These are phyloP conservation scores for Citrus reticulata DNA, from an alignment of 345 rosid genomes.

Conservation along the genomic window DNA sequence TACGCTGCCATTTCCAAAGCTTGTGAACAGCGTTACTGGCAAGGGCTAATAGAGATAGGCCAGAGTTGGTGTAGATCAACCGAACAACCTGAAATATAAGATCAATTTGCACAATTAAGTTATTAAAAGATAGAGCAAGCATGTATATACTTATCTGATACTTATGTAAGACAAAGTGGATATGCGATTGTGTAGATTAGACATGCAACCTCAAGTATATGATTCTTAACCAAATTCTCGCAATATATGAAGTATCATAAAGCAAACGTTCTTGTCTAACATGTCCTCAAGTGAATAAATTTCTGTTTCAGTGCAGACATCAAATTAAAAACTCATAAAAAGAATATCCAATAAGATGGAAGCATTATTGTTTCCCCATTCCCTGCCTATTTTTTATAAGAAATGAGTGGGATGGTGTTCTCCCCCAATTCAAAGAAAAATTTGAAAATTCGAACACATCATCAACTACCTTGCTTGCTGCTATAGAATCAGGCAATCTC, in stretches of 20 bases:
- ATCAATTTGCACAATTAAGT: neutral
- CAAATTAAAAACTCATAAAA: neutral
- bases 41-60: slow-evolving; percentile 53
- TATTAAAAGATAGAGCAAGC: neutral
- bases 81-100: slow-evolving; percentile 42
- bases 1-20: slow-evolving; percentile 72
- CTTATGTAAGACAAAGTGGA: neutral
- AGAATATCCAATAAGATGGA: neutral
- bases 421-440: neutral
- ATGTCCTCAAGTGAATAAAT: neutral
- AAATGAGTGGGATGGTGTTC: neutral
- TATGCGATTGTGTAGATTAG: neutral
- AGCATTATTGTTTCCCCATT: neutral
- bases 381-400: neutral
- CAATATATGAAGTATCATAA: neutral
- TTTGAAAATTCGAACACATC: neutral
- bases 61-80: slow-evolving; percentile 56
- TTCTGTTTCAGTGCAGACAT: neutral
- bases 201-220: neutral
- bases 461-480: slow-evolving; percentile 37
- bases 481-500: slow-evolving; percentile 38
- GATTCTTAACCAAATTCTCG: neutral
- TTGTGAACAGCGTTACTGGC: slow-evolving; percentile 60
- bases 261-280: neutral
- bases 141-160: neutral